These are phyloP conservation scores for Chaetomium tenue DNA, from an alignment of 495 filamentous ascomycete species.

Conservation along the genomic window DNA sequence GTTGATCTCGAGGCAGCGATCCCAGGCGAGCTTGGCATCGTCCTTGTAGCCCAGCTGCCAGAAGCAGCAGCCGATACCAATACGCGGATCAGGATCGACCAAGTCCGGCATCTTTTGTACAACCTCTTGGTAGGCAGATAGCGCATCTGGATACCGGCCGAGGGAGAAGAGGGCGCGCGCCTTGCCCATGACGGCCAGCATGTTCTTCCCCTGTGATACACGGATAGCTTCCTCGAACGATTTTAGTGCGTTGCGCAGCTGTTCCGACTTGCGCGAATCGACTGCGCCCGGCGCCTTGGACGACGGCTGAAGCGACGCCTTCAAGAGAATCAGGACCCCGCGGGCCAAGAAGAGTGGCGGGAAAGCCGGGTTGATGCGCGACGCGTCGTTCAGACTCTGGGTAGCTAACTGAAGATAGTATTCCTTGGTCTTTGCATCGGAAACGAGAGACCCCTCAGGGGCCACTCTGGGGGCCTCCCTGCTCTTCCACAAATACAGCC, in stretches of 20 bases:
- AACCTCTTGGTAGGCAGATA: constrained; percentile 82
- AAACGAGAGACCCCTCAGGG: constrained; percentile 56
- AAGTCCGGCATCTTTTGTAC: constrained; percentile 79
- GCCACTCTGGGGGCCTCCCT: constrained; percentile 79
- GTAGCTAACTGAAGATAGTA: constrained; percentile 89
- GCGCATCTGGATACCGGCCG: constrained; percentile 75
- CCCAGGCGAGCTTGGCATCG: constrained; percentile 85
- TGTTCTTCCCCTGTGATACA: constrained; percentile 76
- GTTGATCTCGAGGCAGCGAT: constrained; percentile 80
- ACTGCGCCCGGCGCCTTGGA: constrained; percentile 63
- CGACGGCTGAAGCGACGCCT: constrained; percentile 77
- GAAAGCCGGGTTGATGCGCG: constrained; percentile 87
- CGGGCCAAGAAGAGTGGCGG: constrained; percentile 87
- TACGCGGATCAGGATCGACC: constrained; percentile 90
- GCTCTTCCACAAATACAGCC: constrained; percentile 90
- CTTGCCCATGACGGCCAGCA: constrained; percentile 85
- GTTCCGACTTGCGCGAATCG: constrained; percentile 75
- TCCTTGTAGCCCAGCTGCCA: constrained; percentile 95
- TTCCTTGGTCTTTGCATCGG: constrained; percentile 86
- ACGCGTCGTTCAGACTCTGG: constrained; percentile 85
- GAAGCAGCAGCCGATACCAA: constrained; percentile 91
- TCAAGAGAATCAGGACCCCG: constrained; percentile 82
- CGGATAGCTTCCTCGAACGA: constrained; percentile 91
- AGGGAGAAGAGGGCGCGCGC: constrained; percentile 80
- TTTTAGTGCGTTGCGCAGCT: constrained; percentile 77